phyloP scores from a whole-genome alignment of 108 stramenopile species.

The Conticribra weissflogii region DNA sequence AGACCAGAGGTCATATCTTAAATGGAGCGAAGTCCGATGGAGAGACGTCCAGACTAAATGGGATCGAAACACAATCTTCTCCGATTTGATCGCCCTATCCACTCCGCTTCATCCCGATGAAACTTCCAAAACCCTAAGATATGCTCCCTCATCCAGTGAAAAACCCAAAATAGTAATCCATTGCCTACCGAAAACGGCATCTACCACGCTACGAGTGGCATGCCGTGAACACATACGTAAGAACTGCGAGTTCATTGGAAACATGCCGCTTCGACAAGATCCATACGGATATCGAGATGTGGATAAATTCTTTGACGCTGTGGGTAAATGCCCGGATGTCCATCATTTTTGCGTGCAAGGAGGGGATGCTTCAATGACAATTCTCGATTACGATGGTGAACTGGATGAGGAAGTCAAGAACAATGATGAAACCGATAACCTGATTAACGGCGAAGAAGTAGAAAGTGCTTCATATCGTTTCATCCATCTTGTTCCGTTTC shows the following conservation, averaged over 20 bases:
- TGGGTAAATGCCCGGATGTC: slow-evolving; percentile 9
- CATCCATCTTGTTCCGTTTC: slow-evolving; percentile 34
- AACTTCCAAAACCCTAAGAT: too few species aligned
- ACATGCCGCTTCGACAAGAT: slow-evolving; percentile 11
- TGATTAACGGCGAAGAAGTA: too few species aligned
- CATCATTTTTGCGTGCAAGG: slow-evolving; percentile 46
- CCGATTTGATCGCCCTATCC: slow-evolving; percentile 6
- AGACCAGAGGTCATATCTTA: slow-evolving; percentile 5
- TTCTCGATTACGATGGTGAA: slow-evolving; percentile 23
- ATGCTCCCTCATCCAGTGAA: too few species aligned
- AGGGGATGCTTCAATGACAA: slow-evolving; percentile 26
- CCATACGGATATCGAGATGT: slow-evolving; percentile 34
- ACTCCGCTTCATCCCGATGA: background rate
- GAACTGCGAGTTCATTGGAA: slow-evolving; percentile 1
- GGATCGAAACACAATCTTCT: slow-evolving; percentile 24
- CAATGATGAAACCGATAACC: too few species aligned
- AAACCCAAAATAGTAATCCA: slow-evolving; percentile 26
- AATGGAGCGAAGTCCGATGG: slow-evolving; percentile 36
- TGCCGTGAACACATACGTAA: slow-evolving; percentile 14
- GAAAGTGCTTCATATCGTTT: slow-evolving; percentile 25
- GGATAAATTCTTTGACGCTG: slow-evolving; percentile 17
- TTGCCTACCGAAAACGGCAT: slow-evolving; percentile 39
- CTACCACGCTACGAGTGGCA: slow-evolving; percentile 31
- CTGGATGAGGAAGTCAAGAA: too few species aligned
- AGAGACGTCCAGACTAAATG: slow-evolving; percentile 17